phyloP scores from a whole-genome alignment of 495 filamentous ascomycete species.

The Aspergillus cristatus region DNA sequence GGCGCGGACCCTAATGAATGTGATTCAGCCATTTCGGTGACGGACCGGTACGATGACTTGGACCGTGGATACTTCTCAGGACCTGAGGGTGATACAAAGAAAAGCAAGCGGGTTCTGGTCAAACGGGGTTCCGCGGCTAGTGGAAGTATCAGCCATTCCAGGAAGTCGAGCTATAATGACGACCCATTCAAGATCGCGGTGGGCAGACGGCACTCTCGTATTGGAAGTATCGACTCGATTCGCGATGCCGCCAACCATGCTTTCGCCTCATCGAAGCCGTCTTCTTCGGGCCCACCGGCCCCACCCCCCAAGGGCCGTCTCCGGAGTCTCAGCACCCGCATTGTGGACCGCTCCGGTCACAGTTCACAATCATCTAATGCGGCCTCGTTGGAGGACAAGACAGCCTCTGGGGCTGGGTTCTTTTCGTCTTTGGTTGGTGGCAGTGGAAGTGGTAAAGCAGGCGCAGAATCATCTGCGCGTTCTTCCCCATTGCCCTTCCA shows the following conservation, averaged over 20 bases:
- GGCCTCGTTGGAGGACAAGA: slow-evolving; percentile 54
- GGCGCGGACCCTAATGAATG: slow-evolving; percentile 16
- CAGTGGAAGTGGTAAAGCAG: slow-evolving; percentile 20
- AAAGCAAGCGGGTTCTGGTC: slow-evolving; percentile 63
- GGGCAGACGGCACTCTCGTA: slow-evolving; percentile 64
- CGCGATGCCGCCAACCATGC: slow-evolving; percentile 31
- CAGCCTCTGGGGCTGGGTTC: slow-evolving; percentile 38
- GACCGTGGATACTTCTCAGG: slow-evolving; percentile 95
- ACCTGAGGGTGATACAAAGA: slow-evolving; percentile 66
- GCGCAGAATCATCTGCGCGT: slow-evolving; percentile 41
- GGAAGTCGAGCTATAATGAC: slow-evolving; percentile 64
- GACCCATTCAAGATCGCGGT: slow-evolving; percentile 45
- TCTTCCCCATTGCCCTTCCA: slow-evolving; percentile 39
- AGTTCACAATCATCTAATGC: slow-evolving; percentile 36
- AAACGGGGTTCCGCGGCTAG: slow-evolving; percentile 55
- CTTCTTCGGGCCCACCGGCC: slow-evolving; percentile 51
- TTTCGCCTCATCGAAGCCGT: slow-evolving; percentile 32
- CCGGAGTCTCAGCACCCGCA: slow-evolving; percentile 36
- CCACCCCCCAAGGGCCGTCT: slow-evolving; percentile 35
- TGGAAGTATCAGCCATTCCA: slow-evolving; percentile 42
- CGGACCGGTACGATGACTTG: slow-evolving; percentile 44
- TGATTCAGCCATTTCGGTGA: slow-evolving; percentile 18
- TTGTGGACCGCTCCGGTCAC: slow-evolving; percentile 28
- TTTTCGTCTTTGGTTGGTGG: slow-evolving; percentile 41
- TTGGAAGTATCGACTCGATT: slow-evolving; percentile 60